Percentiles rank a stretch among this genome's conserved stretches.
Conservation (phyloP, 305 asterid species). For the Fraxinus velutina region DNA sequence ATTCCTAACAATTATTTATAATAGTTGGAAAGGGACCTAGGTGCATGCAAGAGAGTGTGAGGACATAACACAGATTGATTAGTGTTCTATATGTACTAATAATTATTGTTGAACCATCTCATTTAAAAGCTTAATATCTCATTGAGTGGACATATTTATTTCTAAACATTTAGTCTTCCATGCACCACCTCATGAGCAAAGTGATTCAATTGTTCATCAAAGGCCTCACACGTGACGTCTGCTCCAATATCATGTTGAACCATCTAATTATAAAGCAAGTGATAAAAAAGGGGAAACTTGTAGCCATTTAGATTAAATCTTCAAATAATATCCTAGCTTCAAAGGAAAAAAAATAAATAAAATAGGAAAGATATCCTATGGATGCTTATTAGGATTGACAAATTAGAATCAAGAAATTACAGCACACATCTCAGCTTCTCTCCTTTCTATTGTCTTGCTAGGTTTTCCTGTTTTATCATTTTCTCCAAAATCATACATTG, state of each 20-base stretch:
- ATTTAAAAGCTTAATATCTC: not conserved
- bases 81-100: not conserved
- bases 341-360: not conserved
- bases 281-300: not conserved
- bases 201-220: not conserved
- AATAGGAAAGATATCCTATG: not conserved
- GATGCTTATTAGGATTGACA: not conserved
- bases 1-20: conserved; percentile 21
- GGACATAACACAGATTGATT: not conserved
- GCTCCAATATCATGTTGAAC: not conserved
- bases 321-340: not conserved
- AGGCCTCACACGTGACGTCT: not conserved
- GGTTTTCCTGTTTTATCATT: not conserved
- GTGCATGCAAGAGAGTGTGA: not conserved
- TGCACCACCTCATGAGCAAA: not conserved
- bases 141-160: not conserved
- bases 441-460: not conserved
- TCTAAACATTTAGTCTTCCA: not conserved
- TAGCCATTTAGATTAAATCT: not conserved
- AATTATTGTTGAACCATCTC: not conserved
- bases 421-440: not conserved
- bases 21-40: conserved; percentile 8
- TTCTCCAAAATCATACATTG: not conserved
- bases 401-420: not conserved
- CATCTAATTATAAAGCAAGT: not conserved